These are phyloP conservation scores for Mimosa bimucronata DNA, from an alignment of 306 rosid species.

Conservation along the genomic window DNA sequence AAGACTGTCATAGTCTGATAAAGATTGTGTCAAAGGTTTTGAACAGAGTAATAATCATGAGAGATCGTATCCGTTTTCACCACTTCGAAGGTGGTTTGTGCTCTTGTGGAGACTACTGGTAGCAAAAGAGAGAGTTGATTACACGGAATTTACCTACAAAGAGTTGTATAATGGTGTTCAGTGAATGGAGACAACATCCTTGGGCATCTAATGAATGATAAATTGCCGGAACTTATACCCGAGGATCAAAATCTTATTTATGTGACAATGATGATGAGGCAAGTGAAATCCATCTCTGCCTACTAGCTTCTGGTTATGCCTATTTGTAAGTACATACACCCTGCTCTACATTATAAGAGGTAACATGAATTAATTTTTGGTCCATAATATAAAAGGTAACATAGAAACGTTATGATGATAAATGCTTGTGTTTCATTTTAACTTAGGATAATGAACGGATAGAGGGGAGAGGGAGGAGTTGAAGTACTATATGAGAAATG, in stretches of 20 bases:
- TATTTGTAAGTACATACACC: neutral
- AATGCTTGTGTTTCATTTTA: too few relatives aligned
- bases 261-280: neutral
- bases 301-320: neutral
- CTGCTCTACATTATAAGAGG: too few relatives aligned
- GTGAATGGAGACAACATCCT: conserved; percentile 14
- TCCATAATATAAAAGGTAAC: too few relatives aligned
- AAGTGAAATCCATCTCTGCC: neutral
- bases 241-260: neutral
- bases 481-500: too few relatives aligned
- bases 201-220: conserved; percentile 2
- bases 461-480: too few relatives aligned
- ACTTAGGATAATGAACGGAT: too few relatives aligned
- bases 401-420: too few relatives aligned
- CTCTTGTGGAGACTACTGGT: conserved; percentile 80
- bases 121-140: conserved; percentile 30
- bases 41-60: conserved; percentile 60
- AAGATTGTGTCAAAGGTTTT: conserved; percentile 55
- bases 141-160: conserved; percentile 22
- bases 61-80: conserved; percentile 81
- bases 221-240: conserved; percentile 17
- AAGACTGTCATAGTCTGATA: conserved; percentile 66
- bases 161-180: conserved; percentile 1
- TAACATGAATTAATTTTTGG: too few relatives aligned
- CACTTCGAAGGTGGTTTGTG: conserved; percentile 68